Evolutionary conservation across 192 early-diverging fungal species (phyloP), one percentile per base, ranked within the genome.

Genomic region (Podila epigama): DNA sequence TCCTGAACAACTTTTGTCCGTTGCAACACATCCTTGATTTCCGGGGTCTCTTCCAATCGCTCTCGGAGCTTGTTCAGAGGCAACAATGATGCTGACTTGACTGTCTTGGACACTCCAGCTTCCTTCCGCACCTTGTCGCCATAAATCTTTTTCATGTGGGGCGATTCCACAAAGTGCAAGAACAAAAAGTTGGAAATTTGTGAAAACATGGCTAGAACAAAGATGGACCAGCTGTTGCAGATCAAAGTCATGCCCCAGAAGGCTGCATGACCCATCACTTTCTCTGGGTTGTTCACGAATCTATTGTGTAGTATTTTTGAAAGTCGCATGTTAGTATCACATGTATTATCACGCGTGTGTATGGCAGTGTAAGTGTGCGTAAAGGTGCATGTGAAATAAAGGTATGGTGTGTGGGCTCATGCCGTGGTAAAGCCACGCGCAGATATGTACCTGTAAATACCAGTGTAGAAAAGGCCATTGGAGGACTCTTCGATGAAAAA

Each of bases 231-330:
- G 50, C 86, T 90, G 48, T 88, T 89, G 50, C 93, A 91, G 60
- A 96, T 93, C 59, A 98, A 75, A 12, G 95, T 89, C 67, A 97
- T 81, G 5, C 96, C 97, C 89, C 95, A 99, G 69, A 94, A 97
- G 1, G 96, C 95, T 7, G 94, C 92, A 63, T 93, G 93, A 18
- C 93, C 95, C 63, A 97, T 92, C 34, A 97, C 87, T 75, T 94
- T 92, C 57, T 95, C 93, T 4, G 97, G 96, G 75, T 97, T 95
- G 79, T 98, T 95, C 28, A 97, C 82, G 63, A 93, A 98, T 66
- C 85, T 75, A 65, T 29, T 15, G 18, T 8, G 11, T 3, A 58
- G 32, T 32, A 12, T 15, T 27, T 32, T 58, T 9, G n/a, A n/a
- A n/a, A n/a, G n/a, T n/a, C n/a, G n/a, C n/a, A n/a, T n/a, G n/a